phyloP scores from a whole-genome alignment of 2,329 filamentous ascomycete species.

The Paramyrothecium sp. region DNA sequence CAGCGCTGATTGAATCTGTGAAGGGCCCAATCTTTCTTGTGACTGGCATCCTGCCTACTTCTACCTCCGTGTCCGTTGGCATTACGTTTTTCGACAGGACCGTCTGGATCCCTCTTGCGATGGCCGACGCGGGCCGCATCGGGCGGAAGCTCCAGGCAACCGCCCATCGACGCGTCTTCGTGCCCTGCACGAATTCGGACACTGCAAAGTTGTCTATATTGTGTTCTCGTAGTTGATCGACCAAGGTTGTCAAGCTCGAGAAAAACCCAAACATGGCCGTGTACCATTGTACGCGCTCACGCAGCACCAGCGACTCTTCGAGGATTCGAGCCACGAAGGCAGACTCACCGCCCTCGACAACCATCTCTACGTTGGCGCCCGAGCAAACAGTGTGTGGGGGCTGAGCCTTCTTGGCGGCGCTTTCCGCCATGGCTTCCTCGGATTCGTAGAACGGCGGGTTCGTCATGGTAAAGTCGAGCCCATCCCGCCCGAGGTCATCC shows the following conservation, averaged over 20 bases:
- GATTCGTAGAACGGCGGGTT: conserved; percentile 96
- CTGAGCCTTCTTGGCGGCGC: conserved; percentile 63
- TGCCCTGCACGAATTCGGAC: conserved; percentile 74
- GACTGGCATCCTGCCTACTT: conserved; percentile 44
- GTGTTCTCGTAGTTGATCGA: conserved; percentile 57
- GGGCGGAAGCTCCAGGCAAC: conserved; percentile 82
- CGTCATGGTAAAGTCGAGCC: conserved; percentile 82
- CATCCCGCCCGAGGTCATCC: conserved; percentile 44
- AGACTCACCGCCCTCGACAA: conserved; percentile 74
- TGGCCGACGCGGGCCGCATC: conserved; percentile 56
- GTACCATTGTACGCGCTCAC: conserved; percentile 75
- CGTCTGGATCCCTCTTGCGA: conserved; percentile 43
- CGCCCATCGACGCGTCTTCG: conserved; percentile 80
- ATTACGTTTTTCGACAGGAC: conserved; percentile 39
- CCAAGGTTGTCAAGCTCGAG: conserved; percentile 60
- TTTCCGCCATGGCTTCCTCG: conserved; percentile 62
- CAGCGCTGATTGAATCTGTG: conserved; percentile 34
- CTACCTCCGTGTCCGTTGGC: conserved; percentile 39
- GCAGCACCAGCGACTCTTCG: conserved; percentile 61
- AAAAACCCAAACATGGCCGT: conserved; percentile 87
- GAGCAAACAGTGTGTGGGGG: conserved; percentile 74
- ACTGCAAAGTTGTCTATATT: conserved; percentile 77
- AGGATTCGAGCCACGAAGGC: conserved; percentile 72
- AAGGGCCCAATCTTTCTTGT: conserved; percentile 37
- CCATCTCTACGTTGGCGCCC: conserved; percentile 81